phyloP scores from a whole-genome alignment of 148 eudicot species.

The Heliosperma pusillum region DNA sequence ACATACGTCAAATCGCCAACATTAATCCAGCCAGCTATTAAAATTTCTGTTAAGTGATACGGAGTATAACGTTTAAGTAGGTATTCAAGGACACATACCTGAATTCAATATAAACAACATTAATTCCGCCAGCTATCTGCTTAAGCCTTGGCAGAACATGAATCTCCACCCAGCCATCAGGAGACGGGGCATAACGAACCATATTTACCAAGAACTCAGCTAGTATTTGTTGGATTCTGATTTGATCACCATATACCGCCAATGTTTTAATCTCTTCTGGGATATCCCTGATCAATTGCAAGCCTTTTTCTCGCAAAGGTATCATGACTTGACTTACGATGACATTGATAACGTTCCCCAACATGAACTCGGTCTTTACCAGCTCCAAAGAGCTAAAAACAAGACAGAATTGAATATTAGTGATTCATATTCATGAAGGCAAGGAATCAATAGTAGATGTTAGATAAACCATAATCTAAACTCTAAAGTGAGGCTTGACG shows the following conservation, averaged over 20 bases:
- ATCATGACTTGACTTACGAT: constrained; percentile 91
- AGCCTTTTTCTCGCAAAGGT: constrained; percentile 64
- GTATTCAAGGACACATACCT: constrained; percentile 46
- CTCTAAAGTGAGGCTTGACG: too few relatives aligned
- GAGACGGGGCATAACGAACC: constrained; percentile 82
- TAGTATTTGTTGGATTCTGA: constrained; percentile 75
- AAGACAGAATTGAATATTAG: constrained; percentile 2
- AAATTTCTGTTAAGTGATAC: not conserved
- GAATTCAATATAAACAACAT: constrained; percentile 54
- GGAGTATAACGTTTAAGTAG: too few relatives aligned
- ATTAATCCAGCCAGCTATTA: too few relatives aligned
- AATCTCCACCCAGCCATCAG: constrained; percentile 91
- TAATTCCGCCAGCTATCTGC: constrained; percentile 45
- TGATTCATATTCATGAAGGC: not conserved
- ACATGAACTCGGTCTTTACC: constrained; percentile 59
- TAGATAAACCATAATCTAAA: too few relatives aligned
- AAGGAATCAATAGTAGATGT: not conserved
- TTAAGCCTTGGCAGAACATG: constrained; percentile 66
- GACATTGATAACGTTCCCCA: constrained; percentile 80
- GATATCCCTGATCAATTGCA: constrained; percentile 81
- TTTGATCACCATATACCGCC: constrained; percentile 74
- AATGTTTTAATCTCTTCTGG: constrained; percentile 82
- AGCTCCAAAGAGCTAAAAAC: constrained; percentile 59
- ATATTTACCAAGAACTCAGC: constrained; percentile 73
- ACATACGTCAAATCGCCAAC: too few relatives aligned